phyloP scores from a whole-genome alignment of 805 yeast genomes.

The Teunomyces barrocoloradensis region DNA sequence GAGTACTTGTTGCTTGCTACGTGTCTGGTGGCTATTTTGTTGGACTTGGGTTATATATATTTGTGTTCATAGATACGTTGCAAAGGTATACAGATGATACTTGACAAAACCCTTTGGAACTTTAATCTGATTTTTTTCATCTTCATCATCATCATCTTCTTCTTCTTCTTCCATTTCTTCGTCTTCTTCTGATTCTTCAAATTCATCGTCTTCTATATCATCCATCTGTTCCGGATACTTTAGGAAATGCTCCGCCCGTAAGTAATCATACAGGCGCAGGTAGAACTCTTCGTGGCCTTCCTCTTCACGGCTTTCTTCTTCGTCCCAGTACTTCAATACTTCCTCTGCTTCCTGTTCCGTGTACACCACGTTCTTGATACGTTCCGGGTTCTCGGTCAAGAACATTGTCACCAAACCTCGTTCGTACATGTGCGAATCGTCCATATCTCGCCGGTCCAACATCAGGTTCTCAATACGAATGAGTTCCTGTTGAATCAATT shows the following conservation, averaged over 20 bases:
- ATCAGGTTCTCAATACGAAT: constrained; percentile 2
- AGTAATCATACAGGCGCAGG: neutral
- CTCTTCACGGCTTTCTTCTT: neutral
- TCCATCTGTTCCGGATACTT: neutral
- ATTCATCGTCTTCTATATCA: neutral
- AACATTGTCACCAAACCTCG: constrained; percentile 10
- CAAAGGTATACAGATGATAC: constrained; percentile 4
- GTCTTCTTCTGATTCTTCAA: constrained; percentile 3
- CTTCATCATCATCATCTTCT: constrained; percentile 8
- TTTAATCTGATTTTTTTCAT: neutral
- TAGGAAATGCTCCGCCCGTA: neutral
- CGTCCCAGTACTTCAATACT: constrained; percentile 10
- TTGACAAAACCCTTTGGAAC: constrained; percentile 6
- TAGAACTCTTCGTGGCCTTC: neutral
- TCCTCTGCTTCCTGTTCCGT: constrained; percentile 8
- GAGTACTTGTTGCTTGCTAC: neutral
- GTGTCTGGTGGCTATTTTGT: neutral
- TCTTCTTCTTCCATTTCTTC: constrained; percentile 6
- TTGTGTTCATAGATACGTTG: neutral
- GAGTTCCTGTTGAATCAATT: neutral
- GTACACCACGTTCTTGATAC: constrained; percentile 5
- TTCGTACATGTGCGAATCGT: constrained; percentile 12
- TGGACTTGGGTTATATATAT: neutral
- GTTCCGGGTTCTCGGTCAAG: constrained; percentile 4
- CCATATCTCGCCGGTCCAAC: constrained; percentile 8